Evolutionary conservation across 1,284 basidiomycete genomes (phyloP).

Genomic region (Singerocomus inundabilis): DNA sequence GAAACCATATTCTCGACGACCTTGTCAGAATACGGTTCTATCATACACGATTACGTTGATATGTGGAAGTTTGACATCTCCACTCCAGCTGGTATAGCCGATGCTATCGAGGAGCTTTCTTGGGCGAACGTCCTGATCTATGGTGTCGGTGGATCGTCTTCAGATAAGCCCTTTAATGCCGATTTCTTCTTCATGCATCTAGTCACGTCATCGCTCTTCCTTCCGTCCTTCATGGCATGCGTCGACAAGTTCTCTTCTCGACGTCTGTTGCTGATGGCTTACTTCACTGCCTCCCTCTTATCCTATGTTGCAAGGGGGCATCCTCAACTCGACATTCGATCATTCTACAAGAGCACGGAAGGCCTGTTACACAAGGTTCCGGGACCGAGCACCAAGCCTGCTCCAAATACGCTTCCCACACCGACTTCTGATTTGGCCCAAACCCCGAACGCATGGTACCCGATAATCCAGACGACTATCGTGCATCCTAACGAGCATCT

Average conservation of each 20-base stretch:
- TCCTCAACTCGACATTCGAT: constrained; percentile 34
- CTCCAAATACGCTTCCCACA: constrained; percentile 34
- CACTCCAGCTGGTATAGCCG: constrained; percentile 29
- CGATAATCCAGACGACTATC: constrained; percentile 39
- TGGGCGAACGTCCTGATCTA: constrained; percentile 43
- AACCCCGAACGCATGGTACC: constrained; percentile 54
- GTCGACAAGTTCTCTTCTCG: constrained; percentile 32
- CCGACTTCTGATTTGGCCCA: constrained; percentile 28
- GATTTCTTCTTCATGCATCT: constrained; percentile 48
- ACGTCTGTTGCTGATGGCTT: constrained; percentile 38
- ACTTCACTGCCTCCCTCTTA: constrained; percentile 37
- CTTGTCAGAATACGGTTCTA: constrained; percentile 38
- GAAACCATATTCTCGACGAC: constrained; percentile 26
- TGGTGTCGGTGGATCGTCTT: constrained; percentile 40
- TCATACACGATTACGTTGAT: constrained; percentile 43
- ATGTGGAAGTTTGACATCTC: constrained; percentile 48
- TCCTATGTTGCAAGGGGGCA: constrained; percentile 42
- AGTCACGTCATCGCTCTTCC: constrained; percentile 46
- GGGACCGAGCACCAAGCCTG: constrained; percentile 34
- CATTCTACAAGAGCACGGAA: constrained; percentile 35
- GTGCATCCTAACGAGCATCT: constrained; percentile 58
- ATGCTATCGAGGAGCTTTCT: constrained; percentile 40
- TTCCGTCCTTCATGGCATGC: constrained; percentile 35
- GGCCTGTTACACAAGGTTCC: constrained; percentile 28
- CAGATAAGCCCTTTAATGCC: constrained; percentile 35